phyloP scores from a whole-genome alignment of 2,329 filamentous ascomycete genomes.

The Stachybotrys elegans region DNA sequence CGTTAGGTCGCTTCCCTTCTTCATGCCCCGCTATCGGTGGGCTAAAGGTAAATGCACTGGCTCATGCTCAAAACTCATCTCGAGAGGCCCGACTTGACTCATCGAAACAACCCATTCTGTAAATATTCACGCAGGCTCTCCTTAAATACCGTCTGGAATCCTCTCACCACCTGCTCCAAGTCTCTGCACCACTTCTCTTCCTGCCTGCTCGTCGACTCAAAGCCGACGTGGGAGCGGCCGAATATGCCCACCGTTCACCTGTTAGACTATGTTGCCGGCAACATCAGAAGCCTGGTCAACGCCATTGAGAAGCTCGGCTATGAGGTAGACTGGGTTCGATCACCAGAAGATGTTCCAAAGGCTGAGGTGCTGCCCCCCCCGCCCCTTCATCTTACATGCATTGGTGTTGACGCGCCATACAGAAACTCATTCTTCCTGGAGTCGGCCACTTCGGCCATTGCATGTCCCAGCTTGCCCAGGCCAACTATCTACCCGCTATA shows the following conservation, averaged over 20 bases:
- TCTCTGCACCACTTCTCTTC: neutral
- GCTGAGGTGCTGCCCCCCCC: constrained; percentile 63
- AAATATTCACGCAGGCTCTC: constrained; percentile 12
- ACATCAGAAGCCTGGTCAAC: constrained; percentile 92
- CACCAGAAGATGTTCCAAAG: constrained; percentile 75
- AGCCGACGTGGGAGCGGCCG: constrained; percentile 11
- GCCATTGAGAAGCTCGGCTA: constrained; percentile 95
- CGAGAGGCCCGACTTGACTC: too few species aligned
- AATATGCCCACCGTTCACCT: constrained; percentile 74
- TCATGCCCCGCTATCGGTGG: too few species aligned
- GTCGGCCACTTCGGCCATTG: constrained; percentile 98
- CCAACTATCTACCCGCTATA: constrained; percentile 80
- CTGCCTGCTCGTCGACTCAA: neutral
- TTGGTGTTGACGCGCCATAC: constrained; percentile 9
- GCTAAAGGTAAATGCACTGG: too few species aligned
- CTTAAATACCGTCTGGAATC: too few species aligned
- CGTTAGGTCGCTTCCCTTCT: too few species aligned
- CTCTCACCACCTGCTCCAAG: neutral
- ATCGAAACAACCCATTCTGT: constrained; percentile 5
- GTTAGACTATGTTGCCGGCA: constrained; percentile 88
- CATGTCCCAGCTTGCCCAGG: constrained; percentile 73
- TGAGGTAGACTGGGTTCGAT: constrained; percentile 84
- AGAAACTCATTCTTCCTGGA: constrained; percentile 93
- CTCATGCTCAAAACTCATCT: too few species aligned
- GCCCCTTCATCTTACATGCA: neutral